Evolutionary conservation across 1,284 basidiomycete species (phyloP).

Genomic region (Cronartium quercuum): DNA sequence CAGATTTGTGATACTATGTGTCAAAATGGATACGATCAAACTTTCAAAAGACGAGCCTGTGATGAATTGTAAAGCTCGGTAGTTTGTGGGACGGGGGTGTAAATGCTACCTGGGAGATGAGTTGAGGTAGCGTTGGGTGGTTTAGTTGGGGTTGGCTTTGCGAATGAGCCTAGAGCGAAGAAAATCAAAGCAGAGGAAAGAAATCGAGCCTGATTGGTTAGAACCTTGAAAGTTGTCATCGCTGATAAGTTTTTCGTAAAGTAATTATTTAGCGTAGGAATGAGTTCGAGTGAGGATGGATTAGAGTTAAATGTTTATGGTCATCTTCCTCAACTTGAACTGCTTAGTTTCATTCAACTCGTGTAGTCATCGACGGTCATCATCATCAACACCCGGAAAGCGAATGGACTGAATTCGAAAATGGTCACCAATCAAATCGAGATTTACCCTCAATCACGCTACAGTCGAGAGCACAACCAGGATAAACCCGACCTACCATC

Average conservation of each 20-base stretch:
- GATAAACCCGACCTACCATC: too few species aligned
- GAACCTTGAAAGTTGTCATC: background rate
- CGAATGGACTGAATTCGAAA: too few species aligned
- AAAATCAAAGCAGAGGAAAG: background rate
- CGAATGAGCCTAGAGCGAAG: background rate
- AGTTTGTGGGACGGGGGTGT: slow-evolving; percentile 12
- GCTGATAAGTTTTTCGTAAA: background rate
- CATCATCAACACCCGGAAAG: too few species aligned
- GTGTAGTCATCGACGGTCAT: too few species aligned
- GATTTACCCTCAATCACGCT: too few species aligned
- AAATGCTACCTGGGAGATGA: background rate
- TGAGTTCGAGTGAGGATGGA: background rate
- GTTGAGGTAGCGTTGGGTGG: background rate
- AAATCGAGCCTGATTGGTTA: background rate
- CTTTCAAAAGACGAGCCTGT: background rate
- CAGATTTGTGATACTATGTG: background rate
- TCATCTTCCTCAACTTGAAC: too few species aligned
- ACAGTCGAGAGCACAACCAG: too few species aligned
- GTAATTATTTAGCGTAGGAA: background rate
- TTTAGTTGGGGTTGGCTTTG: background rate
- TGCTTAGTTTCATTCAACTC: too few species aligned
- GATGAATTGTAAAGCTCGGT: slow-evolving; percentile 26
- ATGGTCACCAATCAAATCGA: too few species aligned
- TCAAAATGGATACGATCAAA: background rate
- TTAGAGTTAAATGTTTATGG: too few species aligned